Evolutionary conservation across 768 basidiomycete species (phyloP), one percentile per base, ranked within the genome.

Genomic region (Clitopilus passeckerianus): DNA sequence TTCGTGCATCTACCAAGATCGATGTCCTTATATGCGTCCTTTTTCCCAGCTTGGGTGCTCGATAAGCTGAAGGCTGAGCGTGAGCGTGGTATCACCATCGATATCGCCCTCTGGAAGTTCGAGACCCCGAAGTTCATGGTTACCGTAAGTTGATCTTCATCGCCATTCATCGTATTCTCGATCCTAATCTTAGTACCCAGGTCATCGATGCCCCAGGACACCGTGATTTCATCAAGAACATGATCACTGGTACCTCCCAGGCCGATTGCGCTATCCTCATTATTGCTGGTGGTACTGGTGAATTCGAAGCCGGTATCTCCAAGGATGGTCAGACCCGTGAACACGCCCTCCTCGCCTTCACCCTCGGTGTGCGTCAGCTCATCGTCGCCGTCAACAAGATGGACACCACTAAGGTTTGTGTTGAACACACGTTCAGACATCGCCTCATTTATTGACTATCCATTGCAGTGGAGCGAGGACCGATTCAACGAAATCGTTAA

Each of bases 141-240:
- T 70, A 94, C 92, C 46, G 92, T 93, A 76, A 60, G 90, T 80
- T 30, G 60, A 62, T 59, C 33, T 53, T 22, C 20, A 35, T 56
- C 15, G 34, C 20, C 46, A 18, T 23, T 5, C 20, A 60, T 52
- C 53, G 16, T 23, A 44, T 34, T 56, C 63, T 46, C 58, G 59
- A 63, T 52, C 57, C 54, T 64, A 62, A 62, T 62, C 63, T 54
- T 56, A 62, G 55, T 66, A 61, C 3, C 27, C n/a, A 92, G 93
- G 94, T 99, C 80, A 98, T 98, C 70, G 97, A 98, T 74, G 97
- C 97, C 75, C 97, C 97, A 53, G 96, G 96, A 74, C 95, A 97
- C 78, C 95, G 97, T 87, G 97, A 99, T 74, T 99, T 99, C 82
- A 99, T 99, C 87, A 99, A 99, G 84, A 99, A 97, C 93, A 97